phyloP scores from a whole-genome alignment of 371 early-diverging fungal species.

The Lichtheimia ornata region DNA sequence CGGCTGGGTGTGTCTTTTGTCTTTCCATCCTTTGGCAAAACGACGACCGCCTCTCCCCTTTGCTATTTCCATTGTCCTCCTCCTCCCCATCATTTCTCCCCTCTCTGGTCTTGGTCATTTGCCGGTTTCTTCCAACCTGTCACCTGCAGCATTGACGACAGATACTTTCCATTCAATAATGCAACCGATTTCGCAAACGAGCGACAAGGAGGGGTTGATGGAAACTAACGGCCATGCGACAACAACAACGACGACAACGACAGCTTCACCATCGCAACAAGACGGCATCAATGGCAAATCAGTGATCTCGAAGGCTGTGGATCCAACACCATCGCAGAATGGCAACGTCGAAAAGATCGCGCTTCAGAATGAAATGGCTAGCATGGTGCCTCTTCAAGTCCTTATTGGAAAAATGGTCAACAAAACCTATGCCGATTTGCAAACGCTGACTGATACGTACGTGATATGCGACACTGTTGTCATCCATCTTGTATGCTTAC shows the following conservation, averaged over 20 bases:
- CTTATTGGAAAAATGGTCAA: conserved; percentile 59
- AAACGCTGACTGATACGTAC: conserved; percentile 63
- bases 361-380: conserved; percentile 52
- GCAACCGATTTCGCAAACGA: conserved; percentile 3
- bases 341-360: conserved; percentile 26
- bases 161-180: not conserved
- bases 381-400: conserved; percentile 60
- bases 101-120: too few species aligned
- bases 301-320: too few species aligned
- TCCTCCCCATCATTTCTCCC: too few species aligned
- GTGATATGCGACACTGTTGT: not conserved
- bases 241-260: too few species aligned
- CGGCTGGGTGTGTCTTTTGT: too few species aligned
- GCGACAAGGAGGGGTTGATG: conserved; percentile 5
- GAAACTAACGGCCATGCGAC: conserved; percentile 6
- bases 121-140: too few species aligned
- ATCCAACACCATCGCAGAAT: conserved; percentile 3
- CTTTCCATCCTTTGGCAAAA: too few species aligned
- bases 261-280: not conserved
- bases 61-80: too few species aligned
- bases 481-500: not conserved
- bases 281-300: conserved; percentile 4
- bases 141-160: too few species aligned
- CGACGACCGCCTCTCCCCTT: too few species aligned
- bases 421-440: conserved; percentile 57